Percentiles rank a stretch among this genome's conserved stretches.
Conservation (phyloP, 495 filamentous ascomycete genomes). For the Tuber melanosporum region DNA sequence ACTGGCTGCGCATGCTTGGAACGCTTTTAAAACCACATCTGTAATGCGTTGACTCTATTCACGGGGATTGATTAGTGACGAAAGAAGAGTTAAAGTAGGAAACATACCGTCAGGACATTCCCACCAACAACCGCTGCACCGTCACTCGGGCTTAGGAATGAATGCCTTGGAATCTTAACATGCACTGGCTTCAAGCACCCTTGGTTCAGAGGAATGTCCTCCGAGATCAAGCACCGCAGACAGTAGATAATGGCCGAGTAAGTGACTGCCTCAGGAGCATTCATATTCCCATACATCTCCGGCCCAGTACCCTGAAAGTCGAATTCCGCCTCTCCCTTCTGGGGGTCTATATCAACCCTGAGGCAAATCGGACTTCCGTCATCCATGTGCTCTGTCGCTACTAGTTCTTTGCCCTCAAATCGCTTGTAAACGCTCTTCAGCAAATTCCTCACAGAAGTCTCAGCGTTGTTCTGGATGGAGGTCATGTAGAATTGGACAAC, state of each 20-base stretch:
- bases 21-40: slow-evolving; percentile 87
- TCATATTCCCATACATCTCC: slow-evolving; percentile 91
- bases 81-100: slow-evolving; percentile 27
- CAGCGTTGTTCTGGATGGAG: slow-evolving; percentile 87
- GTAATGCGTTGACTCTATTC: slow-evolving; percentile 70
- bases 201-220: slow-evolving; percentile 95
- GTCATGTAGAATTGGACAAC: slow-evolving; percentile 96
- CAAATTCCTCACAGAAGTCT: slow-evolving; percentile 73
- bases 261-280: slow-evolving; percentile 89
- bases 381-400: slow-evolving; percentile 83
- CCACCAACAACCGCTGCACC: slow-evolving; percentile 91
- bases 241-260: slow-evolving; percentile 97
- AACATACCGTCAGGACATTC: slow-evolving; percentile 70
- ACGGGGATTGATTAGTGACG: not conserved
- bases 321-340: slow-evolving; percentile 80
- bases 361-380: slow-evolving; percentile 82
- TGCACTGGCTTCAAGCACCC: slow-evolving; percentile 84
- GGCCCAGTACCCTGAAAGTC: slow-evolving; percentile 88
- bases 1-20: slow-evolving; percentile 79
- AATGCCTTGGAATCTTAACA: slow-evolving; percentile 74
- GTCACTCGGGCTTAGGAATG: slow-evolving; percentile 77
- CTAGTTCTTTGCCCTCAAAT: slow-evolving; percentile 69
- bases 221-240: slow-evolving; percentile 80
- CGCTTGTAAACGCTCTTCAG: slow-evolving; percentile 71
- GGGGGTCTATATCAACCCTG: slow-evolving; percentile 73